Percentiles rank a stretch among this genome's conserved stretches.
These are phyloP conservation scores for Ustilago esculenta DNA, from an alignment of 1,284 basidiomycete species.

Conservation along the genomic window DNA sequence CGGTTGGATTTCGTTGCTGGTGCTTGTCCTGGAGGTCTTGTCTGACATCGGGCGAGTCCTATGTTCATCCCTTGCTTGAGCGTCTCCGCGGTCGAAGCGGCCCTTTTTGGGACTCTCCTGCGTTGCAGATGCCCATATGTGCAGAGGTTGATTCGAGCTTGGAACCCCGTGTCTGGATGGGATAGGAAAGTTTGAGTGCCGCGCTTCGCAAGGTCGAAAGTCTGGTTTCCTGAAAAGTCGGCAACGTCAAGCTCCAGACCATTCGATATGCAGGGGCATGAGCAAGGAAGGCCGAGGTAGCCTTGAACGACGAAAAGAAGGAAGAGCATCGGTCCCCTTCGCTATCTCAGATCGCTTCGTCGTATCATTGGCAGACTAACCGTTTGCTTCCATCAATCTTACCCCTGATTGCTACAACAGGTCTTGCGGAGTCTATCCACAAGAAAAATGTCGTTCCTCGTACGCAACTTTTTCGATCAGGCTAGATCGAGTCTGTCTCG, in stretches of 20 bases:
- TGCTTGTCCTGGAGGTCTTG: conserved; percentile 35
- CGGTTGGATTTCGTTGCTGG: conserved; percentile 17
- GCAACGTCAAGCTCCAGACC: conserved; percentile 6
- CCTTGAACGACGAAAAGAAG: not conserved
- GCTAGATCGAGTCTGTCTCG: conserved; percentile 25
- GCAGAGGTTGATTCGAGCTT: conserved; percentile 47
- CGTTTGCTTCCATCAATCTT: not conserved
- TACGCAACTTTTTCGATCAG: conserved; percentile 37
- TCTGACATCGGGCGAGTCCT: conserved; percentile 44
- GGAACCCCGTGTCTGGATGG: conserved; percentile 35
- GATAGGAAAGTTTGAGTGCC: conserved; percentile 51
- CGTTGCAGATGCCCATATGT: conserved; percentile 36
- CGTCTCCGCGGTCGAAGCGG: conserved; percentile 41
- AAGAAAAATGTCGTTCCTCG: conserved; percentile 27
- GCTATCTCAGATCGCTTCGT: too few species aligned
- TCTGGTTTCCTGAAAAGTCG: conserved; percentile 53
- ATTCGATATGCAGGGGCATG: not conserved
- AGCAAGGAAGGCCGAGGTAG: not conserved
- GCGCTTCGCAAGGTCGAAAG: conserved; percentile 54
- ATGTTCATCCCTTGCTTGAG: conserved; percentile 50
- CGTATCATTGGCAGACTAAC: conserved; percentile 1
- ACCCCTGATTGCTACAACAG: not conserved
- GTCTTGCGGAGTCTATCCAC: not conserved
- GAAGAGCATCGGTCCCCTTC: not conserved
- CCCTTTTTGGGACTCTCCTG: conserved; percentile 39